phyloP scores from a whole-genome alignment of 2,329 filamentous ascomycete genomes.

The Penicillium expansum region DNA sequence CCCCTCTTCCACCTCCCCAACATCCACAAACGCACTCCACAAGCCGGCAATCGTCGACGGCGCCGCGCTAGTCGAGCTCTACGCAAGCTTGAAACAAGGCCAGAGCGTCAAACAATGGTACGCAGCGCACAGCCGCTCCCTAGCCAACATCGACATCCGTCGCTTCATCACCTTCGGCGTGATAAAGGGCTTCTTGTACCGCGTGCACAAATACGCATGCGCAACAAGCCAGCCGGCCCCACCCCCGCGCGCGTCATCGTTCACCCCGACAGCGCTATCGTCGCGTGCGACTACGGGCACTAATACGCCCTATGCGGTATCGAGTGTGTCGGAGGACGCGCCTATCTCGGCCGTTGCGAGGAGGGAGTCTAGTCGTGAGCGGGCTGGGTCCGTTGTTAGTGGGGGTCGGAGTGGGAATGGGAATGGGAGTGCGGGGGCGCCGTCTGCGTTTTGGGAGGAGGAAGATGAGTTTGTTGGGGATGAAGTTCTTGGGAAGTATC shows the following conservation, averaged over 20 bases:
- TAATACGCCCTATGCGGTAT: slow-evolving; percentile 31
- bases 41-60: slow-evolving; percentile 39
- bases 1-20: slow-evolving; percentile 6
- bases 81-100: slow-evolving; percentile 78
- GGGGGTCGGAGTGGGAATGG: slow-evolving; percentile 21
- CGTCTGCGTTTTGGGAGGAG: slow-evolving; percentile 28
- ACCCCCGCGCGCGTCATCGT: slow-evolving; percentile 23
- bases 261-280: slow-evolving; percentile 26
- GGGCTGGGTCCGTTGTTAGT: slow-evolving; percentile 28
- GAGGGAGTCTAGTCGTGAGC: slow-evolving; percentile 21
- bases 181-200: slow-evolving; percentile 91
- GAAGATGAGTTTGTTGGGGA: slow-evolving; percentile 35
- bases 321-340: slow-evolving; percentile 23
- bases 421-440: slow-evolving; percentile 9
- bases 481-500: slow-evolving; percentile 39
- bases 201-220: slow-evolving; percentile 87
- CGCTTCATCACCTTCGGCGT: slow-evolving; percentile 93
- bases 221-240: slow-evolving; percentile 37
- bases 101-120: slow-evolving; percentile 87
- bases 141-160: slow-evolving; percentile 79
- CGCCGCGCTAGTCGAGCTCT: slow-evolving; percentile 69
- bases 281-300: slow-evolving; percentile 32
- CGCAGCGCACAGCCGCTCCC: slow-evolving; percentile 66
- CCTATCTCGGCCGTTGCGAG: slow-evolving; percentile 9
- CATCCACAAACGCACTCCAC: slow-evolving; percentile 5